Evolutionary conservation across 257 asterid genomes (phyloP), one percentile per base, ranked within the genome.

Genomic region (Solanum chmielewskii): DNA sequence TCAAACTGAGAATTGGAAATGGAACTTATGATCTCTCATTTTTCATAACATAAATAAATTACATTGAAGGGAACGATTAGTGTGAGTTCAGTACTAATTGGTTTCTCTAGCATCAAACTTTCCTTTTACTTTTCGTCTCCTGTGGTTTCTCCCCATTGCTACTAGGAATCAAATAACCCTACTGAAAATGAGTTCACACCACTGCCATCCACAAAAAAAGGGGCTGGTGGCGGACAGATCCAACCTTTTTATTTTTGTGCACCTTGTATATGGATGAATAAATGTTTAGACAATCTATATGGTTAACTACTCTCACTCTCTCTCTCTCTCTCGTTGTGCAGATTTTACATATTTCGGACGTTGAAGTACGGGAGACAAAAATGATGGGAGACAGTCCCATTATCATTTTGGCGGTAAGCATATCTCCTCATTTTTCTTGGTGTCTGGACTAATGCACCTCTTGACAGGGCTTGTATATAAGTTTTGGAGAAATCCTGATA

Each of bases 361-460:
- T 90, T 35, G 98, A 96, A 87, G 98, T 97, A 84, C 94, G 92
- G 87, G 98, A 96, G 93, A 93, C 98, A 71, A 97, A 96, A 93
- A 93, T 97, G 98, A 93, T 97, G 98, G 99, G 98, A 77, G 99
- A 97, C 83, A 90, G 94, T 64, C 98, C 99, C 73, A 92, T 97
- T 87, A 97, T 97, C 82, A 95, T 97, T 83, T 90, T 97, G 69
- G 93, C 89, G 11, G 99, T 97, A 93, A 87, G 80, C 83, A 66
- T 82, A 68, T 62, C 80, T 44, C 64, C 35, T 11, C 64, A 4
- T 77, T 84, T 49, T 52, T 47, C 56, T 39, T 83, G 4, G 35
- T 78, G 64, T 37, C 18, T 52, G 74, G 39, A 86, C 47, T 41
- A 85, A 71, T 66, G n/a, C 56, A 59, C 69, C 33, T 45, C 69